Evolutionary conservation across 2,329 filamentous ascomycete genomes (phyloP), one percentile per base, ranked within the genome.

Genomic region (Scleromitrula shiraiana): DNA sequence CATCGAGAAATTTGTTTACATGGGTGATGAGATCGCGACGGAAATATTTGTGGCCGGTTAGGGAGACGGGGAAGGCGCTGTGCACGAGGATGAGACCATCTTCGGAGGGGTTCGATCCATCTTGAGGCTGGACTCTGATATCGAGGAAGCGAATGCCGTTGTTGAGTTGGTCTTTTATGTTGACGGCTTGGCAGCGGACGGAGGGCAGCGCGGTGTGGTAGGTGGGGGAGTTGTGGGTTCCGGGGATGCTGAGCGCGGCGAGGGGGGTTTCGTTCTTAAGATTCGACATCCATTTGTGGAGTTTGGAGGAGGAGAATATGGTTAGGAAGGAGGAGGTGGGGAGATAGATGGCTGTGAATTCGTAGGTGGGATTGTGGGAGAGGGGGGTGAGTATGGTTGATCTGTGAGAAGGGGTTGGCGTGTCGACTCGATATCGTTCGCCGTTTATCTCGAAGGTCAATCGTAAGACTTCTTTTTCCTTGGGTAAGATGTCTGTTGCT

Each of bases 101-200:
- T 55, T 78, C 77, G 53, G 73, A 71, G 0, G 68, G 64, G 45
- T 84, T 73, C 2, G 75, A 70, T 1, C 78, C 73, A 44, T 71
- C 71, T 24, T 75, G 71, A 2, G 80, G 80, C 58, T 85, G 82
- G 1, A 96, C 85, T 43, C 93, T 82, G 53, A 98, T 79, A 64
- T 98, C 93, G 56, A 98, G 82, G 73, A 96, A 97, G 43, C 93
- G 88, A 38, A 97, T 85, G 23, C 93, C 93, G 64, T 95, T 91
- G 49, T 82, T 74, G 23, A 98, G 79, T 67, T 98, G 93, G 45
- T 83, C 79, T 41, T 74, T 72, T 5, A 94, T 75, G 52, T 78
- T 73, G 15, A 90, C 88, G 27, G 86, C 83, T 69, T 98, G 93
- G 67, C 93, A 97, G 32, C 93, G 85, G 30, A 97, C 93, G 1